Evolutionary conservation across 495 filamentous ascomycete species (phyloP).

Genomic region (Penicillium bovifimosum): DNA sequence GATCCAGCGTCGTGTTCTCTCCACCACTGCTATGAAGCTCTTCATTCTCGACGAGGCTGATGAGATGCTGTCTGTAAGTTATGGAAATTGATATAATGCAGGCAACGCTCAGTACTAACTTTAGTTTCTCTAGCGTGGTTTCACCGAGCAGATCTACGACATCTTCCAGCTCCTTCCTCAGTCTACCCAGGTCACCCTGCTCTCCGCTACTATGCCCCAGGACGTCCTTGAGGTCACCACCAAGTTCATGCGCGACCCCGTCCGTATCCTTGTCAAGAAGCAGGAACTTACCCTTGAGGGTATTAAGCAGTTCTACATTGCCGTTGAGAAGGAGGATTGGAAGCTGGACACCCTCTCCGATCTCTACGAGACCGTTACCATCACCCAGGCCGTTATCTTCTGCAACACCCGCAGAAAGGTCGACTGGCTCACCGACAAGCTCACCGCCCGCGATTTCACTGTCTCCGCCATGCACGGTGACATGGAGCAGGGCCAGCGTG

Average conservation of each 20-base stretch:
- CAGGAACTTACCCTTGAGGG: conserved; percentile 98
- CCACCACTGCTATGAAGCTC: conserved; percentile 97
- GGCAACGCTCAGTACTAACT: neutral
- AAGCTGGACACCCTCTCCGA: conserved; percentile 99
- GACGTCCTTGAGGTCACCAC: conserved; percentile 99
- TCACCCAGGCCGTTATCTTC: conserved; percentile 99
- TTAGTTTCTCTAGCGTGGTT: conserved; percentile 66
- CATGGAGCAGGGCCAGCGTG: conserved; percentile 95
- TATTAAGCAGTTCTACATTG: conserved; percentile 99
- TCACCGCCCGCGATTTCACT: conserved; percentile 95
- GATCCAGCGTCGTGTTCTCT: conserved; percentile 93
- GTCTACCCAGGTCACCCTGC: conserved; percentile 94
- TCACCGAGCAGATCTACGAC: conserved; percentile 99
- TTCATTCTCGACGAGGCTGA: conserved; percentile 99
- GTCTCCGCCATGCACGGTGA: conserved; percentile 99
- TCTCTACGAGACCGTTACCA: conserved; percentile 97
- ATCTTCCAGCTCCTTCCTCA: conserved; percentile 98
- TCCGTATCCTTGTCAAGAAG: conserved; percentile 99
- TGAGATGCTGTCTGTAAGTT: conserved; percentile 90
- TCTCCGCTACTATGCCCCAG: conserved; percentile 96
- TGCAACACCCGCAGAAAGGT: conserved; percentile 99
- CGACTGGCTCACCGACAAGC: conserved; percentile 99
- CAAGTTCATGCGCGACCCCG: conserved; percentile 99
- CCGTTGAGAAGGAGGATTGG: conserved; percentile 99
- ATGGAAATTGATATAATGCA: neutral